Base-by-base conservation (phyloP, 2,329 filamentous ascomycete genomes). In the Exophiala sp. region DNA sequence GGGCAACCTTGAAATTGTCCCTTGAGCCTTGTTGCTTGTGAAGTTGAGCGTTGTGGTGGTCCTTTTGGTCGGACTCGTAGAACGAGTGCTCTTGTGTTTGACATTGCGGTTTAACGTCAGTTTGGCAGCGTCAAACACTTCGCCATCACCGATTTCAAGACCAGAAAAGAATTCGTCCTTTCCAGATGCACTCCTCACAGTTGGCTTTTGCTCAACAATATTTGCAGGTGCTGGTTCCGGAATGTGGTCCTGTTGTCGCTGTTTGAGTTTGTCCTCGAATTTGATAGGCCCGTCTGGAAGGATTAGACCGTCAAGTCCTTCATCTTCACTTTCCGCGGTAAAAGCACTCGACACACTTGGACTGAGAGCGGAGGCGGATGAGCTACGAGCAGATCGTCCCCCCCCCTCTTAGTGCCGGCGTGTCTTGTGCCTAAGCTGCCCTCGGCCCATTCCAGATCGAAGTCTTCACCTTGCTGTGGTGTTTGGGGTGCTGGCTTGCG, bases 261-360 rank as follows among this genome's bases (percentile, higher is more conserved):
- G 83, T 61, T 85, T 83, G 35, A 97, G 73, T 45, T 88, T 82
- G 57, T 88, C 83, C 34, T 80, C 79, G 62, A 97, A 86, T 67
- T 95, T 83, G 45, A 98, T 74, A 16, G 88, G 88, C 1, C 89
- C 90, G 46, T 79, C 77, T 0, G 93, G 93, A 14, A 97, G 75
- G 16, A 95, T 74, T 11, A 98, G 76, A n/a, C 91, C 91, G 53
- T 93, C 87, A 53, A 97, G 79, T 5, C 86, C 85, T 66, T 97
- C 91, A 59, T 95, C 90, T 64, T 96, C 91, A 64, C 90, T 97
- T 71, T 96, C 93, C 8, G 81, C 79, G 1, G 89, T 95, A 60
- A 95, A 82, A 57, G 87, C 93, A 67, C 91, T 97, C 16, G 89
- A 87, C 48, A 95, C 79, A 66, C 90, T 97, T 11, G 93, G 91